Percentiles rank a stretch among this genome's conserved stretches.
These are phyloP conservation scores for Cryptococcus floricola DNA, from an alignment of 1,284 basidiomycete genomes.

Conservation along the genomic window DNA sequence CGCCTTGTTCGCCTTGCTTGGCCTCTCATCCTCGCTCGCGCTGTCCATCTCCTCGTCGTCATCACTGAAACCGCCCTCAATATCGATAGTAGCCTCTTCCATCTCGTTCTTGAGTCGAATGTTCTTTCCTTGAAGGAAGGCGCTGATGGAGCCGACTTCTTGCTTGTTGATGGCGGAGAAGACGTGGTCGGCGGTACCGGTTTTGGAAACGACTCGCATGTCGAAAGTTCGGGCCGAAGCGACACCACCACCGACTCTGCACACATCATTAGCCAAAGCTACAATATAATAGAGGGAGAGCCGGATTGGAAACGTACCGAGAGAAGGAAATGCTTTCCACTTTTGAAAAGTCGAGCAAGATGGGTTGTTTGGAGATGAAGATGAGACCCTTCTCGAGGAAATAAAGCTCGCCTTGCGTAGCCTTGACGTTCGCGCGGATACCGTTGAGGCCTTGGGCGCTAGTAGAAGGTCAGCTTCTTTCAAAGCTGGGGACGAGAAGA, in stretches of 20 bases:
- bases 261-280: slow-evolving; percentile 6
- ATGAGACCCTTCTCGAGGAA: slow-evolving; percentile 97
- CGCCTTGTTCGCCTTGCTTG: slow-evolving; percentile 50
- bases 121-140: slow-evolving; percentile 84
- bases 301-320: slow-evolving; percentile 52
- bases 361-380: slow-evolving; percentile 96
- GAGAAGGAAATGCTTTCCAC: slow-evolving; percentile 91
- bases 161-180: slow-evolving; percentile 96
- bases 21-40: slow-evolving; percentile 38
- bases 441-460: slow-evolving; percentile 54
- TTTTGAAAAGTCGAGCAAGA: slow-evolving; percentile 84
- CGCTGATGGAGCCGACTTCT: slow-evolving; percentile 82
- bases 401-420: slow-evolving; percentile 94
- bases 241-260: slow-evolving; percentile 78
- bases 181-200: slow-evolving; percentile 68
- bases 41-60: slow-evolving; percentile 65
- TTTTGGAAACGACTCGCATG: slow-evolving; percentile 80
- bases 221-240: slow-evolving; percentile 92
- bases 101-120: slow-evolving; percentile 95
- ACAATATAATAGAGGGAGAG: neutral
- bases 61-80: slow-evolving; percentile 64
- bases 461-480: slow-evolving; percentile 5
- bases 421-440: slow-evolving; percentile 96
- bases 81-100: slow-evolving; percentile 72
- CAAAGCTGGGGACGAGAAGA: neutral